Base-by-base conservation (phyloP, 495 filamentous ascomycete species). In the Aspergillus sclerotioniger region DNA sequence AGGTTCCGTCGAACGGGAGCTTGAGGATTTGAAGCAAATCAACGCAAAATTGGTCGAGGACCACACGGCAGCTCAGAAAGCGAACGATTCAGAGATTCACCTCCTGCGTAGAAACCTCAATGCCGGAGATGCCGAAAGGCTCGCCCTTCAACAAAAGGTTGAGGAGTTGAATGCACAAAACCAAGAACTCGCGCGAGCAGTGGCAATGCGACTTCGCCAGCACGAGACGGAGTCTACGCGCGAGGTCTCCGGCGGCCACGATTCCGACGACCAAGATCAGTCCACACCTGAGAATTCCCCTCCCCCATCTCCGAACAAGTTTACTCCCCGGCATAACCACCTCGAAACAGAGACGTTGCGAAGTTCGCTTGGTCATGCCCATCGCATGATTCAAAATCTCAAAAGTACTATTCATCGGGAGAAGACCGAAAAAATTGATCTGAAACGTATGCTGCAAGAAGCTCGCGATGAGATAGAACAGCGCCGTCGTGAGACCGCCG, bases 371-470 rank as follows among this genome's bases (percentile, higher is more conserved):
- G 88, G 92, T 56, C 94, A 98, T 73, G 94, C 94, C 35, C 93
- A 98, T 66, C 84, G 91, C 47, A 95, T 96, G 82, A 96, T 98
- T 53, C 91, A 97, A 67, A 93, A 90, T 57, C 80, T 98, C 33
- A 91, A 96, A 75, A 89, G 86, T 70, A 96, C 91, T 62, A 89
- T 98, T 51, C 91, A 97, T 69, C 88, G 94, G 25, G 94, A 98
- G 73, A 98, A 96, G 81, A 95, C 93, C 0, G 94, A 98, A 70
- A 98, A 96, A 77, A 82, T 96, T 20, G 94, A 98, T 69, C 80
- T 97, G 47, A 93, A 90, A 71, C 89, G 95, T 54, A 90, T 98
- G 85, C 82, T 98, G 31, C 95, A 96, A 76, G 94, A 98, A 61
- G 88, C 92, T 35, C 85, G 94, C 28, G 94, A 98, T 70, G 95